A percentile compares a stretch with the other conserved stretches of the same genome.
Conservation (phyloP, 352 stramenopile species). For the Globisporangium canariense region DNA sequence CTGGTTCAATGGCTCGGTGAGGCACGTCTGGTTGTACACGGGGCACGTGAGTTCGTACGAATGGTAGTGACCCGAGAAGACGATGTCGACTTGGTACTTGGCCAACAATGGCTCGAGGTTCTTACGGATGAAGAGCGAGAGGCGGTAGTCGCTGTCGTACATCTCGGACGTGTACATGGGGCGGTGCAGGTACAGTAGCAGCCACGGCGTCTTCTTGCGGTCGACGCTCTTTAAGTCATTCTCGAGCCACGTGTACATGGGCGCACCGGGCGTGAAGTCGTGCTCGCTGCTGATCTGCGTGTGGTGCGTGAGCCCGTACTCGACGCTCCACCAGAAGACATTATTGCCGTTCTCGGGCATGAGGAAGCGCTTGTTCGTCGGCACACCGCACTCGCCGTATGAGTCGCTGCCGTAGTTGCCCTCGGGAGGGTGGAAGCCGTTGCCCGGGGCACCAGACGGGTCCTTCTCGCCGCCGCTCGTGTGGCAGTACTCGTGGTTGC, state of each 20-base stretch:
- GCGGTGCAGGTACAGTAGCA: slow-evolving; percentile 88
- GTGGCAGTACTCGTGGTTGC: slow-evolving; percentile 65
- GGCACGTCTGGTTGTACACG: slow-evolving; percentile 40
- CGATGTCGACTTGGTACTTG: slow-evolving; percentile 45
- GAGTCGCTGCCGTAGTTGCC: slow-evolving; percentile 66
- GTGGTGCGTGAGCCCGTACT: slow-evolving; percentile 82
- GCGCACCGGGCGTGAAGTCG: slow-evolving; percentile 75
- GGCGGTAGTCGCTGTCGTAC: slow-evolving; percentile 33
- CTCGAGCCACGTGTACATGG: slow-evolving; percentile 87
- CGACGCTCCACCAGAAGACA: slow-evolving; percentile 88
- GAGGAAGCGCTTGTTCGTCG: slow-evolving; percentile 54
- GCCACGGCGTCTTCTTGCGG: slow-evolving; percentile 86
- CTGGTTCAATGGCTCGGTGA: background rate
- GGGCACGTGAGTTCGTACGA: slow-evolving; percentile 55
- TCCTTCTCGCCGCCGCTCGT: slow-evolving; percentile 45
- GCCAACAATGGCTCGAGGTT: slow-evolving; percentile 39
- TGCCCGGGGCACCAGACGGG: slow-evolving; percentile 37
- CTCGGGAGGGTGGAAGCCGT: slow-evolving; percentile 50
- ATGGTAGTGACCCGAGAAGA: slow-evolving; percentile 57
- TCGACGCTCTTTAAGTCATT: slow-evolving; percentile 79
- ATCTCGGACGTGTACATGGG: slow-evolving; percentile 74
- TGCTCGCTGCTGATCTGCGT: slow-evolving; percentile 90
- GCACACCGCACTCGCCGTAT: slow-evolving; percentile 56
- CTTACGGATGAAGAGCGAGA: slow-evolving; percentile 35
- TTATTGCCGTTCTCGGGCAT: slow-evolving; percentile 55